These are phyloP conservation scores for Nannizziopsis barbatae DNA, from an alignment of 2,329 filamentous ascomycete species.

Conservation along the genomic window DNA sequence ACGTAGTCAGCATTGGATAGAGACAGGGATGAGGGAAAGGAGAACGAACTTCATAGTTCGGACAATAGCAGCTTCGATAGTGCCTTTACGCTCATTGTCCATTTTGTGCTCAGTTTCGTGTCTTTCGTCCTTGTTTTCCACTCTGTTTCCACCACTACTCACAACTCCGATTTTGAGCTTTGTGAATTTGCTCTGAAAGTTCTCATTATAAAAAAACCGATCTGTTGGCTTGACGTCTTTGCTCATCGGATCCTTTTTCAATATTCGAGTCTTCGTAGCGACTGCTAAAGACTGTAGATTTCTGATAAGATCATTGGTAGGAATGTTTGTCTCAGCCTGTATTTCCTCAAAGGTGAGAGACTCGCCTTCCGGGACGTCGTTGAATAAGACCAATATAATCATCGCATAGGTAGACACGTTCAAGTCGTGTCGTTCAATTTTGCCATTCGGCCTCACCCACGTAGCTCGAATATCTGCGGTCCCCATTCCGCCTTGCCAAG, in stretches of 20 bases:
- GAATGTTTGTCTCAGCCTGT: conserved; percentile 68
- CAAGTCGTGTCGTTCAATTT: conserved; percentile 70
- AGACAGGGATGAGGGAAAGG: neutral
- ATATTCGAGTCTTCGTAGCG: conserved; percentile 67
- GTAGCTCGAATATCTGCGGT: conserved; percentile 74
- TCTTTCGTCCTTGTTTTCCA: conserved; percentile 59
- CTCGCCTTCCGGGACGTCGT: conserved; percentile 50
- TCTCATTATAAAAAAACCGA: conserved; percentile 68
- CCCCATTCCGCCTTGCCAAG: conserved; percentile 68
- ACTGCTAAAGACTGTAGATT: conserved; percentile 74
- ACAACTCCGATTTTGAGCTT: conserved; percentile 86
- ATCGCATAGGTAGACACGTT: conserved; percentile 89
- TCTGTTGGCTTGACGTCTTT: conserved; percentile 69
- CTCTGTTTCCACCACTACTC: conserved; percentile 62
- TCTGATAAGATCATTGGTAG: conserved; percentile 58
- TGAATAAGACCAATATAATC: conserved; percentile 82
- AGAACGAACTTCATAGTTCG: conserved; percentile 43
- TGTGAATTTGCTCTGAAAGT: conserved; percentile 70
- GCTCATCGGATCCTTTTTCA: conserved; percentile 67
- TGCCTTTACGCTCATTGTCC: conserved; percentile 39
- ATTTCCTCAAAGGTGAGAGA: conserved; percentile 62
- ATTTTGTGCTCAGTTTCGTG: conserved; percentile 41
- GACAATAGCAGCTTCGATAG: conserved; percentile 43
- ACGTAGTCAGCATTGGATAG: conserved; percentile 8
- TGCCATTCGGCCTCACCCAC: conserved; percentile 62